phyloP scores from a whole-genome alignment of 2,329 filamentous ascomycete species.

The Geosmithia flava region DNA sequence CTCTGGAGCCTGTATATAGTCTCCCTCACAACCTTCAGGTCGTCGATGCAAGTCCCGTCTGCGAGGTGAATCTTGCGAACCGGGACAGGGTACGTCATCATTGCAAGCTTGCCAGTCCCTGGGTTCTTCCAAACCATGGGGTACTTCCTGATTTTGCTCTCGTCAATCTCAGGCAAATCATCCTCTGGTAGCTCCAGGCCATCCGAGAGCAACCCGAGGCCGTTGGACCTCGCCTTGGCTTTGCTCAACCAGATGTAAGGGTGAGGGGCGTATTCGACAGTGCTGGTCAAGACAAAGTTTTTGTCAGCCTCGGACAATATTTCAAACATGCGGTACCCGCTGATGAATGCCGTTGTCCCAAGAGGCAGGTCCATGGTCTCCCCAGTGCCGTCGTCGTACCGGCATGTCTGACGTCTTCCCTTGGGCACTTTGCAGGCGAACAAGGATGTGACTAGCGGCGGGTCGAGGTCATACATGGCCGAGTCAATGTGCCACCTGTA shows the following conservation, averaged over 20 bases:
- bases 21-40: slow-evolving; percentile 52
- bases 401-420: slow-evolving; percentile 51
- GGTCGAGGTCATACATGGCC: slow-evolving; percentile 62
- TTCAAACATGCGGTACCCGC: slow-evolving; percentile 59
- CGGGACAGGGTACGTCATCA: slow-evolving; percentile 65
- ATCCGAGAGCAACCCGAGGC: slow-evolving; percentile 60
- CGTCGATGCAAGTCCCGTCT: slow-evolving; percentile 57
- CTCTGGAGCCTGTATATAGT: slow-evolving; percentile 59
- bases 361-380: slow-evolving; percentile 57
- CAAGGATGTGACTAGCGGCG: slow-evolving; percentile 59
- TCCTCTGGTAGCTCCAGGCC: slow-evolving; percentile 45
- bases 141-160: slow-evolving; percentile 55
- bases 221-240: slow-evolving; percentile 53
- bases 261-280: slow-evolving; percentile 64
- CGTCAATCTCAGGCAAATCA: slow-evolving; percentile 53
- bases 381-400: slow-evolving; percentile 60
- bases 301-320: slow-evolving; percentile 52
- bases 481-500: slow-evolving; percentile 77
- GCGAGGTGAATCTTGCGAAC: slow-evolving; percentile 55
- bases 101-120: slow-evolving; percentile 51
- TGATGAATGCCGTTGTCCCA: slow-evolving; percentile 66
- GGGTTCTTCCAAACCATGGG: slow-evolving; percentile 74
- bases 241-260: slow-evolving; percentile 74
- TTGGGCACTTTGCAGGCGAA: slow-evolving; percentile 60
- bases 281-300: slow-evolving; percentile 52